These are phyloP conservation scores for Plenodomus lindquistii DNA, from an alignment of 2,329 filamentous ascomycete genomes.

Conservation along the genomic window DNA sequence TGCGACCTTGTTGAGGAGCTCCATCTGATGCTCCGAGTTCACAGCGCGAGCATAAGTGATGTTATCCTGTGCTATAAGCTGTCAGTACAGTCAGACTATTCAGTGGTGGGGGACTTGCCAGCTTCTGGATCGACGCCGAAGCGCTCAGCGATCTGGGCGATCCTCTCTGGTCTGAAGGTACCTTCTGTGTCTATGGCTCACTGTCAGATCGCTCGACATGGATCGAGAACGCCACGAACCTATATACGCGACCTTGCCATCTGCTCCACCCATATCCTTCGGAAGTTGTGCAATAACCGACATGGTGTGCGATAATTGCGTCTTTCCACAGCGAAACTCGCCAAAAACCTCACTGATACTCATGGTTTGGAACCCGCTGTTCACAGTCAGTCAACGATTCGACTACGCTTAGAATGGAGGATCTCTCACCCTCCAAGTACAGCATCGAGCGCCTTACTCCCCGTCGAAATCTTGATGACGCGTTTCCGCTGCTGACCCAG, in stretches of 20 bases:
- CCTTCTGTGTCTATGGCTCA: conserved; percentile 38
- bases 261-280: conserved; percentile 66
- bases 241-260: conserved; percentile 71
- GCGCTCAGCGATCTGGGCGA: conserved; percentile 67
- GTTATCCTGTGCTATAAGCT: conserved; percentile 64
- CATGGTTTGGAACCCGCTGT: conserved; percentile 69
- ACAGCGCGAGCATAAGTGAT: conserved; percentile 67
- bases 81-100: conserved; percentile 53
- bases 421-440: conserved; percentile 64
- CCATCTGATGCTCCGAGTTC: conserved; percentile 69
- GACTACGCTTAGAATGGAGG: background rate
- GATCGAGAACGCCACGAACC: conserved; percentile 42
- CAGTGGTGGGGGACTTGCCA: conserved; percentile 11
- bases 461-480: conserved; percentile 68
- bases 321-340: conserved; percentile 69
- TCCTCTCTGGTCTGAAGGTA: conserved; percentile 68
- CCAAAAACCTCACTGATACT: conserved; percentile 69
- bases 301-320: conserved; percentile 70
- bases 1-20: conserved; percentile 64
- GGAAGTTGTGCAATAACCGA: conserved; percentile 65
- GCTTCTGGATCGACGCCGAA: conserved; percentile 56
- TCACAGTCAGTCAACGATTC: conserved; percentile 10
- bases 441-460: conserved; percentile 69
- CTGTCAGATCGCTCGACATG: conserved; percentile 6
- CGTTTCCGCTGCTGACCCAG: conserved; percentile 65